Evolutionary conservation across 768 basidiomycete species (phyloP).

Genomic region (Omphalotus guepiniiformis): DNA sequence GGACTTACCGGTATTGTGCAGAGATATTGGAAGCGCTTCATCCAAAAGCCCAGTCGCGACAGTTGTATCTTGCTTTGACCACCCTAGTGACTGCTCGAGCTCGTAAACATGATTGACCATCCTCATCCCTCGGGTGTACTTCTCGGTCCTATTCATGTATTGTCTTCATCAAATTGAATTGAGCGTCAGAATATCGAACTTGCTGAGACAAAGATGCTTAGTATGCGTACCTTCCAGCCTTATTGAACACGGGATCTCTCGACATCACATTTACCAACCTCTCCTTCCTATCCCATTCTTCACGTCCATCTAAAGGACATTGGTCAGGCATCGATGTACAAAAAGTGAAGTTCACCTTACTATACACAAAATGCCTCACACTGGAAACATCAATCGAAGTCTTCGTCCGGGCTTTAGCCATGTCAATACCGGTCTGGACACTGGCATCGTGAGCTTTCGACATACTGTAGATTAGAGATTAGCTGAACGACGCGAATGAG

Average conservation of each 20-base stretch:
- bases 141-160: slow-evolving; percentile 48
- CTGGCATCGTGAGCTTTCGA: slow-evolving; percentile 29
- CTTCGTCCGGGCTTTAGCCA: slow-evolving; percentile 42
- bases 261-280: slow-evolving; percentile 43
- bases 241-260: slow-evolving; percentile 57
- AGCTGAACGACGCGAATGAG: too few relatives aligned
- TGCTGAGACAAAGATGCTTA: not conserved
- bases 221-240: slow-evolving; percentile 41
- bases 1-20: slow-evolving; percentile 30
- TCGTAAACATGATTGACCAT: slow-evolving; percentile 57
- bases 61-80: slow-evolving; percentile 45
- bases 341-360: slow-evolving; percentile 29
- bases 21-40: slow-evolving; percentile 45
- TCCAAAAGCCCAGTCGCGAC: slow-evolving; percentile 47
- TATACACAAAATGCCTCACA: slow-evolving; percentile 48
- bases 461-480: not conserved
- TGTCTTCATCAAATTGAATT: not conserved
- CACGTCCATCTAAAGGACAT: slow-evolving; percentile 37
- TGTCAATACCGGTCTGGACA: slow-evolving; percentile 47
- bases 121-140: slow-evolving; percentile 48
- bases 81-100: slow-evolving; percentile 48
- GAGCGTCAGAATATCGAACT: not conserved
- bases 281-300: slow-evolving; percentile 46
- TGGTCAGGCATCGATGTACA: not conserved
- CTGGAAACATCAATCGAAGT: slow-evolving; percentile 38